Evolutionary conservation across 768 basidiomycete genomes (phyloP).

Genomic region (Rhizopogon rudus): DNA sequence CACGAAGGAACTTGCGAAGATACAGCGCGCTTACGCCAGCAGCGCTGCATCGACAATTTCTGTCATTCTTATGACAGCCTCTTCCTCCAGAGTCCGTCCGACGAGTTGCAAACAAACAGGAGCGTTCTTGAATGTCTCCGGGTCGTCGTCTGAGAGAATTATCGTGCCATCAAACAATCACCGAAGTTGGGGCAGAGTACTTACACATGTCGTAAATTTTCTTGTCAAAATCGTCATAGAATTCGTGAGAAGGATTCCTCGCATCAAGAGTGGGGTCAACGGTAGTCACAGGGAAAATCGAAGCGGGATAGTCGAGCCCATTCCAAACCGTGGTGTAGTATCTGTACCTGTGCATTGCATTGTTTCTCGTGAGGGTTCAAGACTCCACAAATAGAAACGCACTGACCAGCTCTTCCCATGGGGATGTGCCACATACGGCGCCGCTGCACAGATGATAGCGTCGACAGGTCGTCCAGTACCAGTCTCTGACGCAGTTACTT

Average conservation of each 20-base stretch:
- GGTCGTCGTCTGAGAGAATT: conserved; percentile 50
- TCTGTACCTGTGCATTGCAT: conserved; percentile 28
- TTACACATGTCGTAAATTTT: conserved; percentile 48
- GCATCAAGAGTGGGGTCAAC: conserved; percentile 53
- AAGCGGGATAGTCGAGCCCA: conserved; percentile 55
- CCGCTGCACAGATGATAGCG: conserved; percentile 63
- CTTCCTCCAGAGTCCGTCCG: conserved; percentile 68
- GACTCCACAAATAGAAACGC: neutral
- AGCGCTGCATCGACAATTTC: conserved; percentile 58
- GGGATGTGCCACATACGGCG: conserved; percentile 56
- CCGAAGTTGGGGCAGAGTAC: conserved; percentile 14
- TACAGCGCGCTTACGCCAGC: conserved; percentile 21
- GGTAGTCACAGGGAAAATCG: conserved; percentile 58
- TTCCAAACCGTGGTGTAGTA: conserved; percentile 63
- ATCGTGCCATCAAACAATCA: conserved; percentile 1
- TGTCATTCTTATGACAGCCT: conserved; percentile 64
- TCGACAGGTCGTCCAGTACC: conserved; percentile 72
- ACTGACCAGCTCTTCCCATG: conserved; percentile 55
- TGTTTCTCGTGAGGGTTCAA: conserved; percentile 8
- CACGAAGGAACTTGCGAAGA: neutral
- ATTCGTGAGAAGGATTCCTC: conserved; percentile 38
- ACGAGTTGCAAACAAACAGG: conserved; percentile 65
- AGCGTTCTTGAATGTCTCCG: conserved; percentile 46
- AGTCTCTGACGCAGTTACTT: conserved; percentile 42
- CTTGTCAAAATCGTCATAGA: conserved; percentile 44